Evolutionary conservation across 306 rosid genomes (phyloP).

Genomic region (Rosa chinensis): DNA sequence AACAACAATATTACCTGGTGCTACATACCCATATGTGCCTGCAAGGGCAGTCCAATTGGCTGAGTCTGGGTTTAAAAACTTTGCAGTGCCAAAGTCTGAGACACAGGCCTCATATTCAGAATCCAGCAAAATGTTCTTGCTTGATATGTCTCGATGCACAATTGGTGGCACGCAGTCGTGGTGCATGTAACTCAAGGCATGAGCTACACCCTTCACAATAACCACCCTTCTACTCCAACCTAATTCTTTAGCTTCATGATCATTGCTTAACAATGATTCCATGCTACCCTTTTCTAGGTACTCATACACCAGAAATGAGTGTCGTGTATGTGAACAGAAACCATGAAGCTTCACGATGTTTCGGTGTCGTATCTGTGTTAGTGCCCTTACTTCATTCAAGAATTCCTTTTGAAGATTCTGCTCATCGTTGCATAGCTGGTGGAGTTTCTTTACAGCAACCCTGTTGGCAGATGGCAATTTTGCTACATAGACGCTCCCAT

Average conservation of each 20-base stretch:
- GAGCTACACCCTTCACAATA: constrained; percentile 17
- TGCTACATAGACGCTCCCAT: constrained; percentile 21
- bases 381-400: constrained; percentile 9
- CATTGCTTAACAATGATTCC: background rate
- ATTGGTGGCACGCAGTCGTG: too few relatives aligned
- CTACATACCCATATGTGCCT: too few relatives aligned
- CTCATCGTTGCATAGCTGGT: background rate
- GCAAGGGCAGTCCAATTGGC: too few relatives aligned
- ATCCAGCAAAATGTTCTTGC: too few relatives aligned
- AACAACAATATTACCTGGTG: too few relatives aligned
- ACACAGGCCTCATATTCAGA: too few relatives aligned
- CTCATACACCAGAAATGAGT: constrained; percentile 24
- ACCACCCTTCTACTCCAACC: constrained; percentile 27
- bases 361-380: constrained; percentile 16
- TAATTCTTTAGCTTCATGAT: constrained; percentile 10
- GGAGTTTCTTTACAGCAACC: constrained; percentile 24
- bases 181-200: constrained; percentile 14
- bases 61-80: too few relatives aligned
- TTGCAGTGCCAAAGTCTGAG: too few relatives aligned
- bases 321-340: constrained; percentile 8
- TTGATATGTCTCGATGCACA: too few relatives aligned
- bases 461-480: background rate
- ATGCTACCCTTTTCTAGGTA: constrained; percentile 30
- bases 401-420: background rate
- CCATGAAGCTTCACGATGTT: constrained; percentile 9